Base-by-base conservation (phyloP, 2,329 filamentous ascomycete species). In the Blastomyces silverae region DNA sequence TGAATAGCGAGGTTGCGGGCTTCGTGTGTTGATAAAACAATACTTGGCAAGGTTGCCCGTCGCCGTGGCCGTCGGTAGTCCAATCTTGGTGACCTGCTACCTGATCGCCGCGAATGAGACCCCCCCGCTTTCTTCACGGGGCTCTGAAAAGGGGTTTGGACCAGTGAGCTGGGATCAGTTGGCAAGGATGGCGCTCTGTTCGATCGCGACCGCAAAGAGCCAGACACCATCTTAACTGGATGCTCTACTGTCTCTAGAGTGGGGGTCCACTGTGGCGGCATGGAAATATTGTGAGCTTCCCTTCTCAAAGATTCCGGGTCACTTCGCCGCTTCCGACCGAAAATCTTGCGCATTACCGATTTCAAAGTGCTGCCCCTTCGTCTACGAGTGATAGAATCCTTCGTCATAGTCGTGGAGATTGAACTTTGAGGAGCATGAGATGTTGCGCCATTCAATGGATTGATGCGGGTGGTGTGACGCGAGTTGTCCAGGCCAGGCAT, bases 341-440 rank as follows among this genome's bases (percentile, higher is more conserved):
- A 79, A 56, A 79, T 74, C 68, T 76, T 79, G 61, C 76, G 75
- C 77, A 79, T 79, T n/a, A 79, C 76, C 2, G 74, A 77, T 65
- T 76, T 79, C 61, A 79, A 64, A 2, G 77, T 77, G 64, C 77
- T 79, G 11, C 74, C 76, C 6, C 76, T 77, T 15, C 77, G 75
- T 60, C 75, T 76, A 67, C 78, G 76, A 17, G 69, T 69, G 44
- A 70, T 64, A 1, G 73, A 67, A 1, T 67, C 66, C 22, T 71
- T 70, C 8, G 69, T 68, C 37, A 69, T 61, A 17, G 70, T 63
- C 15, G 67, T 72, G 34, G 73, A 69, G 31, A 71, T 66, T 10
- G 70, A 69, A 31, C 69, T 67, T 22, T 73, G 70, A 1, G 71
- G 67, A 20, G 68, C 65, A 28, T 70, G 69, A 52, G 71, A 69